Conservation (phyloP, 345 rosid genomes). For the Linum tenue region DNA sequence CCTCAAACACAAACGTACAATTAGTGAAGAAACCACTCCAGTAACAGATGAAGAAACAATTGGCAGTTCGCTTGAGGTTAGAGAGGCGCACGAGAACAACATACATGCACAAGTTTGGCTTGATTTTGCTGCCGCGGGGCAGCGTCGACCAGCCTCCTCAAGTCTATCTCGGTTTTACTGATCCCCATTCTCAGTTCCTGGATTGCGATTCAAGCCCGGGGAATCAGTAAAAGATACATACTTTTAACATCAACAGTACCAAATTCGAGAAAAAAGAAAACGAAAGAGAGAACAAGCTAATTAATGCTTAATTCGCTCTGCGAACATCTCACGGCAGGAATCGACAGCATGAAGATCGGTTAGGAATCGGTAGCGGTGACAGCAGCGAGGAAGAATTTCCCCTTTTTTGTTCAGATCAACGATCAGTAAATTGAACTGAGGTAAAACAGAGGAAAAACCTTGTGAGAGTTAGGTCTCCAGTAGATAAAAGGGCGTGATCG, state of each 20-base stretch:
- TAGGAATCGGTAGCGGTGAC: background rate
- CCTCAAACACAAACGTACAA: background rate
- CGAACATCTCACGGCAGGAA: background rate
- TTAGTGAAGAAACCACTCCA: background rate
- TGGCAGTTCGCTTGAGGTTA: too few relatives aligned
- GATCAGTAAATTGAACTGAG: too few relatives aligned
- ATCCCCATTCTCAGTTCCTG: constrained; percentile 38
- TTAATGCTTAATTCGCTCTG: background rate
- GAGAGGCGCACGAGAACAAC: background rate
- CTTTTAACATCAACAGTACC: background rate
- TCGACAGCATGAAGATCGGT: background rate
- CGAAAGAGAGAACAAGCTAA: too few relatives aligned
- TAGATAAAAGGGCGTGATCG: too few relatives aligned
- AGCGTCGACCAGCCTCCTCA: constrained; percentile 61
- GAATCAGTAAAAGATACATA: too few relatives aligned
- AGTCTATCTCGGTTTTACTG: constrained; percentile 68
- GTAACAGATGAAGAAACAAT: background rate
- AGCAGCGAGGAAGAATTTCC: background rate
- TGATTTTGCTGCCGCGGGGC: constrained; percentile 72
- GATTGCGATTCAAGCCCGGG: background rate
- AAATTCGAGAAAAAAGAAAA: background rate
- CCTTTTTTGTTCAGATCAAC: too few relatives aligned
- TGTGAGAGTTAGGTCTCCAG: too few relatives aligned
- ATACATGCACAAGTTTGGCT: constrained; percentile 68
- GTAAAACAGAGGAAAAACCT: too few relatives aligned